phyloP scores from a whole-genome alignment of 78 protist species.

The Dictyostelium firmibasis region DNA sequence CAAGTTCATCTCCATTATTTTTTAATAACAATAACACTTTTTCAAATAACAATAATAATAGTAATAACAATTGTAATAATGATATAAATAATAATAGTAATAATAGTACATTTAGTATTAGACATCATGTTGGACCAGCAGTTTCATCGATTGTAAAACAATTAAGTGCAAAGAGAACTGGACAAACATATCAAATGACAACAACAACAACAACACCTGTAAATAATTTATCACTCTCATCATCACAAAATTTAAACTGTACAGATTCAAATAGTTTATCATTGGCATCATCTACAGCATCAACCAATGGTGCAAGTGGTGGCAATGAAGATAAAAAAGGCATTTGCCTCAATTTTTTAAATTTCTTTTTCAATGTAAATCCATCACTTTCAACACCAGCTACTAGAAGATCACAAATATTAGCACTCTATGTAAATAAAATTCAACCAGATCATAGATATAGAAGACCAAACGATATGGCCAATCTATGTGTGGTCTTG shows the following conservation, averaged over 20 bases:
- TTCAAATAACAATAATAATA: background rate
- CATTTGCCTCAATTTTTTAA: conserved; percentile 15
- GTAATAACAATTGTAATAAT: background rate
- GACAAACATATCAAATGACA: background rate
- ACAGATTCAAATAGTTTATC: background rate
- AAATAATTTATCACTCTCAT: background rate
- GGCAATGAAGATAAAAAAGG: conserved; percentile 55
- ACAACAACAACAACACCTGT: background rate
- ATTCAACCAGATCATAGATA: conserved; percentile 60
- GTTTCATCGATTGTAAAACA: conserved; percentile 24
- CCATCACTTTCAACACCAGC: conserved; percentile 12
- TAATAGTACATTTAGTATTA: background rate
- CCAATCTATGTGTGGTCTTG: conserved; percentile 54
- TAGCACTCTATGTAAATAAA: conserved; percentile 72
- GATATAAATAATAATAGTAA: background rate
- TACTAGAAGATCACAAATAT: conserved; percentile 30
- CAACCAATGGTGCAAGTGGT: background rate
- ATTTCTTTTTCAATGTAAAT: conserved; percentile 48
- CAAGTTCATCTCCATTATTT: background rate
- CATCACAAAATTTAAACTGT: background rate
- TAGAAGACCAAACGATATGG: conserved; percentile 72
- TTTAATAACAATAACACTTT: background rate
- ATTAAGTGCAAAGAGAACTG: background rate
- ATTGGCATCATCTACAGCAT: background rate
- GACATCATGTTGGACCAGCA: background rate